Base-by-base conservation (phyloP, 1,284 basidiomycete species). In the Cutaneotrichosporon daszewskae region DNA sequence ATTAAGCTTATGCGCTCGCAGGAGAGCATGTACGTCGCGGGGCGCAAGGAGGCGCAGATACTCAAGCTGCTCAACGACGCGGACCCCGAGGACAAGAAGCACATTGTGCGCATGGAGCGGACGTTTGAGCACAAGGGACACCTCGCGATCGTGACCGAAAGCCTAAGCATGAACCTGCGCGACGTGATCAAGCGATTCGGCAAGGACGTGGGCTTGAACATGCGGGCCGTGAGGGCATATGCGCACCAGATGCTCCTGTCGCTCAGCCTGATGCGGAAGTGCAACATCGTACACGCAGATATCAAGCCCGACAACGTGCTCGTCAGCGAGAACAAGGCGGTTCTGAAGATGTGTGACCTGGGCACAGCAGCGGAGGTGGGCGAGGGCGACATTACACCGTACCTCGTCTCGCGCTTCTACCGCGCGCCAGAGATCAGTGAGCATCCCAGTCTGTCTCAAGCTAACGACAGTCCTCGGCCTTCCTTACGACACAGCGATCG, bases 151-250 rank as follows among this genome's bases (percentile, higher is more conserved):
- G 95, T 99, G 7, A 98, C 97, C 52, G 95, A 99, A 69, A 85
- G 81, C 28, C 66, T 97, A 62, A 92, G 90, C 62, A 95, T 98
- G 89, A 98, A 99, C 64, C 77, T 99, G 20, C 86, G 95, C 51
- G 94, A 98, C 49, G 89, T 98, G 17, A 86, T 98, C 45, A 97
- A 97, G 68, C 83, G 91, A n/a, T 98, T 97, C 66, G 95, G 95
- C 42, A 97, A 97, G 68, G 91, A 98, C 58, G 84, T 99, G 39
- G 95, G 95, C 6, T 75, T 99, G 33, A 97, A 97, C 64, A 84
- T 97, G 66, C 81, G 84, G 54, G 95, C 95, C 24, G 95, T 99
- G n/a, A 80, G 91, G 50, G 89, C 94, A 5, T 99, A 99, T 66
- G 84, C 92, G 25, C 89, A 96, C 59, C 95, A 99, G 65, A 82